These are phyloP conservation scores for Collybia nuda DNA, from an alignment of 768 basidiomycete species.

Conservation along the genomic window DNA sequence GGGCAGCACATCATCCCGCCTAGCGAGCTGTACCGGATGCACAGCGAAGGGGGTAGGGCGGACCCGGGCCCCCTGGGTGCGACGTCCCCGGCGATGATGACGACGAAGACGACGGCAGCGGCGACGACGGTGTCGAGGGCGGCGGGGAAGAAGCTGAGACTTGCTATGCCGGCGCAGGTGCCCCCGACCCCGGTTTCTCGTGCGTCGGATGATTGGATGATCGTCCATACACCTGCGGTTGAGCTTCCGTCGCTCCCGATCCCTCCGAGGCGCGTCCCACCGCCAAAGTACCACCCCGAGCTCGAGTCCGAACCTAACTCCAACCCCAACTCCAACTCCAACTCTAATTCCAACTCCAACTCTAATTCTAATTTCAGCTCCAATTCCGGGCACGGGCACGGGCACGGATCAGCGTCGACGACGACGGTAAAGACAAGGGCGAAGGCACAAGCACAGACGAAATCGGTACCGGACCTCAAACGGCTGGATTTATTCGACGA, in stretches of 20 bases:
- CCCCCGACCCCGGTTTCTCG: background rate
- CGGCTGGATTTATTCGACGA: slow-evolving; percentile 4
- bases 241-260: slow-evolving; percentile 37
- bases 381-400: too few relatives aligned
- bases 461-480: slow-evolving; percentile 1
- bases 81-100: too few relatives aligned
- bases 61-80: background rate
- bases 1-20: slow-evolving; percentile 56
- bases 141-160: slow-evolving; percentile 4
- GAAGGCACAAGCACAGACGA: slow-evolving; percentile 3
- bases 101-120: too few relatives aligned
- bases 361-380: too few relatives aligned
- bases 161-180: slow-evolving; percentile 3
- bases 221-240: slow-evolving; percentile 30
- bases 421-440: slow-evolving; percentile 5
- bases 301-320: background rate
- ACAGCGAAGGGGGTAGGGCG: slow-evolving; percentile 15
- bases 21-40: slow-evolving; percentile 47
- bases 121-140: background rate
- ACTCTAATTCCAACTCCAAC: too few relatives aligned
- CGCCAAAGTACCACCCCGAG: background rate
- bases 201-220: slow-evolving; percentile 29
- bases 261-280: slow-evolving; percentile 30
- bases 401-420: too few relatives aligned
- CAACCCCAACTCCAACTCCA: too few relatives aligned